phyloP scores from a whole-genome alignment of 306 rosid genomes.

The Hippophae rhamnoides region DNA sequence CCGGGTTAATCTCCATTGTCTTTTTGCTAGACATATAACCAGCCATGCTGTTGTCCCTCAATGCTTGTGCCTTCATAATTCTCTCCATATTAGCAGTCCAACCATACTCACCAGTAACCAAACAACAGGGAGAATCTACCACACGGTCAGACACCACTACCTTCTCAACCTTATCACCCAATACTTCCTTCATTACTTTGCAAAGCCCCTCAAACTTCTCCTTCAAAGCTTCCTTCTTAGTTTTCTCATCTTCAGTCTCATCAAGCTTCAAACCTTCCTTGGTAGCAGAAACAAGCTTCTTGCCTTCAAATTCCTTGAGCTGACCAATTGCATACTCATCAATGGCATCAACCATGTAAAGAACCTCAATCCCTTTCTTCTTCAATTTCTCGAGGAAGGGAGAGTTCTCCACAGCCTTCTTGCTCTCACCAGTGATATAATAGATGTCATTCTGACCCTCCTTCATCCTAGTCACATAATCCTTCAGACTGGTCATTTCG shows the following conservation, averaged over 20 bases:
- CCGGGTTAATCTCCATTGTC: constrained; percentile 95
- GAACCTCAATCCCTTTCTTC: constrained; percentile 80
- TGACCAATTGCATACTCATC: constrained; percentile 90
- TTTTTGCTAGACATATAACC: constrained; percentile 95
- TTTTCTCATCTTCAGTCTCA: constrained; percentile 76
- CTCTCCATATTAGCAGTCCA: constrained; percentile 99
- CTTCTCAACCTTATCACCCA: constrained; percentile 90
- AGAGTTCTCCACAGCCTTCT: constrained; percentile 87
- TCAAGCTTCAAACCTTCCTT: constrained; percentile 86
- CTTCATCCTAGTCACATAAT: constrained; percentile 94
- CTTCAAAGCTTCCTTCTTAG: constrained; percentile 50
- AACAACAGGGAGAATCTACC: constrained; percentile 84
- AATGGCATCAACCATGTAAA: constrained; percentile 87
- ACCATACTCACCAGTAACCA: constrained; percentile 88
- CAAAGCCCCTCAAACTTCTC: constrained; percentile 73
- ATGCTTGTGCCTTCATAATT: constrained; percentile 90
- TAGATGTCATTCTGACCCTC: constrained; percentile 85
- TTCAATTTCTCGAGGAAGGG: constrained; percentile 86
- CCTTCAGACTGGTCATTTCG: constrained; percentile 84
- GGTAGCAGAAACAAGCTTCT: constrained; percentile 83
- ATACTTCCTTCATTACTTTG: constrained; percentile 82
- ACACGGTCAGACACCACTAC: constrained; percentile 91
- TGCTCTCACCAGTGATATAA: constrained; percentile 88
- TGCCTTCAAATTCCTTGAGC: constrained; percentile 90
- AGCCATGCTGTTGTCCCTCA: constrained; percentile 88